These are phyloP conservation scores for Cytospora paraplurivora DNA, from an alignment of 2,329 filamentous ascomycete species.

Conservation along the genomic window DNA sequence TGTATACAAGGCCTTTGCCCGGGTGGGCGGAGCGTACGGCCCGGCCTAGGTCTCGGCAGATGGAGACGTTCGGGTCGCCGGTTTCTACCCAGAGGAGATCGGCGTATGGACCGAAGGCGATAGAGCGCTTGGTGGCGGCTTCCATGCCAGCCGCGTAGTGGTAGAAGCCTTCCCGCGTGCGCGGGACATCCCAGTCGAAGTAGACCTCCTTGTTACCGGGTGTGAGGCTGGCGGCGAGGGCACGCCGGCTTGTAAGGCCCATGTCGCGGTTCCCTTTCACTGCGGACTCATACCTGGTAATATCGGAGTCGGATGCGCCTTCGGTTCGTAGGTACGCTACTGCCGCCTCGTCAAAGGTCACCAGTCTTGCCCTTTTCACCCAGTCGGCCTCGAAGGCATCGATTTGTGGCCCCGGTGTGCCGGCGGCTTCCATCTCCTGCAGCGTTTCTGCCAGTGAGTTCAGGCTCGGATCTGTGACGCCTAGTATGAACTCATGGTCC, in stretches of 20 bases:
- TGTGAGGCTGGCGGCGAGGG: conserved; percentile 68
- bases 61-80: conserved; percentile 79
- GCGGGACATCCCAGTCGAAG: conserved; percentile 90
- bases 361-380: conserved; percentile 82
- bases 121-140: conserved; percentile 88
- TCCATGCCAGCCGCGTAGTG: conserved; percentile 83
- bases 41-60: conserved; percentile 73
- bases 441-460: conserved; percentile 85
- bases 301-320: conserved; percentile 63
- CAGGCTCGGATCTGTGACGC: conserved; percentile 71
- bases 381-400: conserved; percentile 84
- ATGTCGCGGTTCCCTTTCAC: conserved; percentile 68
- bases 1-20: conserved; percentile 91
- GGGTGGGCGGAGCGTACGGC: conserved; percentile 72
- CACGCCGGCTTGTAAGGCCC: conserved; percentile 76
- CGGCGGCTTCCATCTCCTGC: conserved; percentile 83
- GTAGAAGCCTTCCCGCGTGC: conserved; percentile 92
- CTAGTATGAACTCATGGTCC: conserved; percentile 96
- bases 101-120: conserved; percentile 88
- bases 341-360: conserved; percentile 91
- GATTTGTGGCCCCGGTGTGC: conserved; percentile 77
- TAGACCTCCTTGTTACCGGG: conserved; percentile 59
- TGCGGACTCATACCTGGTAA: conserved; percentile 67
- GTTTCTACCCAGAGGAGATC: conserved; percentile 98
- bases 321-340: conserved; percentile 70